These are phyloP conservation scores for Colletotrichum sublineola DNA, from an alignment of 2,329 filamentous ascomycete genomes.

Conservation along the genomic window DNA sequence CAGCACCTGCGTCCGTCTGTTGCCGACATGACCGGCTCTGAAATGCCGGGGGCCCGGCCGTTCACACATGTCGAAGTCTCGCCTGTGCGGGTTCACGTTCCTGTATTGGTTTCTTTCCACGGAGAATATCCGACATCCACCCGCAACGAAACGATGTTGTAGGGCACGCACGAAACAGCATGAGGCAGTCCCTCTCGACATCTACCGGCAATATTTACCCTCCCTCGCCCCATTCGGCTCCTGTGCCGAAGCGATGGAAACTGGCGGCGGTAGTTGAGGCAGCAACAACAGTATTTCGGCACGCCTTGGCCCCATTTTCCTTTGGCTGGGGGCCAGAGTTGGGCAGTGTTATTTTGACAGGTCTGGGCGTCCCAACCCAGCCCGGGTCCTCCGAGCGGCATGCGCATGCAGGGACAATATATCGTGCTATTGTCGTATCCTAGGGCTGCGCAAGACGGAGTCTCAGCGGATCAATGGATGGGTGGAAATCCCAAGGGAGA, in stretches of 20 bases:
- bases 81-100: conserved; percentile 8
- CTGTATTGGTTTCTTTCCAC: conserved; percentile 12
- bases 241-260: not conserved
- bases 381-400: not conserved
- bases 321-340: not conserved
- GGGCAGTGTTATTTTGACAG: conserved; percentile 19
- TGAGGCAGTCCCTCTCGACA: conserved; percentile 5
- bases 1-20: not conserved
- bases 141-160: conserved; percentile 24
- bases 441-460: conserved; percentile 14
- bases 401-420: not conserved
- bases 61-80: conserved; percentile 11
- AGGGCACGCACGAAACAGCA: conserved; percentile 30
- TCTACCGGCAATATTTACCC: conserved; percentile 15
- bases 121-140: not conserved
- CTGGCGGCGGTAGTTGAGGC: not conserved
- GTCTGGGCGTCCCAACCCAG: conserved; percentile 33
- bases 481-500: not conserved
- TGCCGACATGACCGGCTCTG: not conserved
- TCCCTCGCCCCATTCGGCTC: not conserved
- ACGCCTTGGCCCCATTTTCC: not conserved
- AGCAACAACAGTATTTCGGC: not conserved
- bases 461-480: not conserved
- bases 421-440: not conserved
- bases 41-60: conserved; percentile 11